Conservation (phyloP, 1,139 yeast species). For the Candida dubliniensis region DNA sequence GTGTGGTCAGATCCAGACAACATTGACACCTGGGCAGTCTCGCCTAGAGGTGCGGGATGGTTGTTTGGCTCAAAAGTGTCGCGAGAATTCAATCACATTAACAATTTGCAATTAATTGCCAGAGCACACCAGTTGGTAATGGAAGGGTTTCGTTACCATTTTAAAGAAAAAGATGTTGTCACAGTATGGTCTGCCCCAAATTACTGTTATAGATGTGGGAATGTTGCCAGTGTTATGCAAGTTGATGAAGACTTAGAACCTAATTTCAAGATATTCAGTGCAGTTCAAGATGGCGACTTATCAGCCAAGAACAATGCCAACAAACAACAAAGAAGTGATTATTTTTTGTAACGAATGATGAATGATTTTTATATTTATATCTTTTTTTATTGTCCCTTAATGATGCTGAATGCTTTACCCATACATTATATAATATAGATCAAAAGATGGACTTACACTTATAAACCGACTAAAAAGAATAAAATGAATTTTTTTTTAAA, state of each 20-base stretch:
- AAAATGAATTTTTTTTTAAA: too few species aligned
- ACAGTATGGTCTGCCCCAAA: constrained; percentile 99
- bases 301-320: constrained; percentile 69
- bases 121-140: constrained; percentile 97
- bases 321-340: constrained; percentile 79
- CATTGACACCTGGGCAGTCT: constrained; percentile 98
- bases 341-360: constrained; percentile 54
- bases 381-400: not conserved
- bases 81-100: constrained; percentile 89
- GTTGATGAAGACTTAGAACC: constrained; percentile 86
- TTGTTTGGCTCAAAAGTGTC: constrained; percentile 91
- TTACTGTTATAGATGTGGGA: constrained; percentile 96
- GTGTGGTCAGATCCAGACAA: constrained; percentile 99
- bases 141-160: constrained; percentile 97
- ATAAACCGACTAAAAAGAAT: too few species aligned
- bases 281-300: constrained; percentile 86
- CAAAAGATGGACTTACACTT: not conserved
- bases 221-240: constrained; percentile 97
- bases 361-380: not conserved
- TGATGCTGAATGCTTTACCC: not conserved
- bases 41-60: constrained; percentile 99
- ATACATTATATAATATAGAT: not conserved
- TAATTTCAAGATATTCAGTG: constrained; percentile 89
- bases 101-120: constrained; percentile 83
- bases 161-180: constrained; percentile 90